Evolutionary conservation across 2,329 filamentous ascomycete species (phyloP), one percentile per base, ranked within the genome.

Genomic region (Fusarium haematococcum): DNA sequence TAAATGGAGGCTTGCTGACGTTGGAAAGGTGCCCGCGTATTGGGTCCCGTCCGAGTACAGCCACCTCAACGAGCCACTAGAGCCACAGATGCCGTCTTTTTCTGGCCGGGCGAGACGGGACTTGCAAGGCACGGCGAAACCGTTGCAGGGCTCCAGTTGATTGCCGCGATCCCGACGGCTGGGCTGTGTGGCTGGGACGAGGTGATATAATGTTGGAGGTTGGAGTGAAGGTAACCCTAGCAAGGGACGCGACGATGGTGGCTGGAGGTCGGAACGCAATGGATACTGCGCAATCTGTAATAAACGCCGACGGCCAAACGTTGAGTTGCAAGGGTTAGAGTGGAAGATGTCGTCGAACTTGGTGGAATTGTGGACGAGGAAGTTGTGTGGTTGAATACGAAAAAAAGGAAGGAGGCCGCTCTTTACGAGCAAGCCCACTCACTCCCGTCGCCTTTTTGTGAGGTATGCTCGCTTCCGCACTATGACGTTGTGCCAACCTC

Each of bases 1-100:
- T 58, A 75, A 63, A 54, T 66, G 63, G 69, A 71, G 58, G 61
- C 63, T 57, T 72, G 72, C 72, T 75, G 72, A 73, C 69, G 60
- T 75, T 73, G 69, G 59, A 69, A 67, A 62, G 45, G 45, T 39
- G 39, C 50, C 13, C 30, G 52, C 37, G 56, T 66, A 73, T 52
- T 52, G 48, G 48, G 27, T 50, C 45, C 45, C 45, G 48, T n/a
- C 48, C 45, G 25, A 30, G 48, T 32, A 30, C 48, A 30, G 73
- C 72, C 72, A 75, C 71, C 71, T 66, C 71, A 25, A 64, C 25
- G 39, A 54, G 61, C 70, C 70, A 73, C 70, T 39, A 37, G 43
- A 72, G 71, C 64, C 71, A 72, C 71, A 69, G 20, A 11, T 18
- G 35, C 71, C 56, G 45, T 61, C 68, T 65, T 61, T 61, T 66